These are phyloP conservation scores for Vigna mungo DNA, from an alignment of 306 rosid genomes.

Conservation along the genomic window DNA sequence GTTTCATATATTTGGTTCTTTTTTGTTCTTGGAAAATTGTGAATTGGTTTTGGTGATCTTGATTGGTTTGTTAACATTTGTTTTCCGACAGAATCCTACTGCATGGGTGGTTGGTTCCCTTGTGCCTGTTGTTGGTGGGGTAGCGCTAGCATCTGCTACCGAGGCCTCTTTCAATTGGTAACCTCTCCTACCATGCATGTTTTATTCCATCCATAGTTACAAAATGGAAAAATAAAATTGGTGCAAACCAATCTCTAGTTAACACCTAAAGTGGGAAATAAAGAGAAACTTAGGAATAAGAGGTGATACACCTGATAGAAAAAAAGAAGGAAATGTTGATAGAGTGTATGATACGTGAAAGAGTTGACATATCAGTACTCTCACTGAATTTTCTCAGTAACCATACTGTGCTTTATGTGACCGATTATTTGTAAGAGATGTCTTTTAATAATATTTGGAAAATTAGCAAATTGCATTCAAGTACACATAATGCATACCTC, in stretches of 20 bases:
- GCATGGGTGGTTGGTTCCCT: conserved; percentile 85
- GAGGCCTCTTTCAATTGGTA: conserved; percentile 97
- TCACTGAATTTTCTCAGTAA: no score
- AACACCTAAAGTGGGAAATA: not conserved
- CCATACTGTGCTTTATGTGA: not conserved
- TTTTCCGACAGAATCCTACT: conserved; percentile 68
- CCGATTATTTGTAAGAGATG: not conserved
- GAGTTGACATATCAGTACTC: no score
- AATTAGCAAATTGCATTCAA: not conserved
- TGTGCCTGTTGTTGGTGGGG: conserved; percentile 91
- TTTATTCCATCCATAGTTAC: not conserved
- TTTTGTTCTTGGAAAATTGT: not conserved
- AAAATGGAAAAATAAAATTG: not conserved
- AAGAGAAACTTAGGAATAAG: not conserved
- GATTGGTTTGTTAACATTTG: conserved; percentile 10
- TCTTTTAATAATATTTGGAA: not conserved
- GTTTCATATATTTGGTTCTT: not conserved
- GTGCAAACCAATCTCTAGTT: no score
- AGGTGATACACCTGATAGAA: no score
- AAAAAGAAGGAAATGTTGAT: not conserved
- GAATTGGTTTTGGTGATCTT: conserved; percentile 23
- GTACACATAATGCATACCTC: not conserved
- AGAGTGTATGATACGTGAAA: not conserved
- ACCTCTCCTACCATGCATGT: not conserved
- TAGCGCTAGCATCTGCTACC: conserved; percentile 83